phyloP scores from a whole-genome alignment of 176 grass and related monocot species.

The Musa troglodytarum region DNA sequence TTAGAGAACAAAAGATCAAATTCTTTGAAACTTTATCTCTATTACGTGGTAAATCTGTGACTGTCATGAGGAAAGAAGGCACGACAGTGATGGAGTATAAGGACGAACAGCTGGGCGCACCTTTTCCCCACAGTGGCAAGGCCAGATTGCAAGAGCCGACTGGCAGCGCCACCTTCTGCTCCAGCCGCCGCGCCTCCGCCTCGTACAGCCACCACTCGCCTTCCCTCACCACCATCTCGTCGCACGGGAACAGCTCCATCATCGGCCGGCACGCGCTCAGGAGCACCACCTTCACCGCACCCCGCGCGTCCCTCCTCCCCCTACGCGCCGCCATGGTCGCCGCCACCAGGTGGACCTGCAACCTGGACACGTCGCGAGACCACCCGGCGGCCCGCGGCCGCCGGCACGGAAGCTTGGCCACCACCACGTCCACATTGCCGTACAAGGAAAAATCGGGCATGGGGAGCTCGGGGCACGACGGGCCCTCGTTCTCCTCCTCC shows the following conservation, averaged over 20 bases:
- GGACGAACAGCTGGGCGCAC: slow-evolving; percentile 11
- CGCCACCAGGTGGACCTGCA: slow-evolving; percentile 72
- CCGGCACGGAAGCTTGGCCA: slow-evolving; percentile 63
- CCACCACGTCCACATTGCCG: slow-evolving; percentile 50
- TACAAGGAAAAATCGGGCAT: slow-evolving; percentile 14
- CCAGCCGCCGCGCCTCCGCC: slow-evolving; percentile 35
- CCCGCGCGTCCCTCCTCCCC: slow-evolving; percentile 24
- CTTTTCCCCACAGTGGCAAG: slow-evolving; percentile 58
- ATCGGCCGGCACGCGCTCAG: slow-evolving; percentile 67
- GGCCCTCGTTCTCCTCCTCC: slow-evolving; percentile 37
- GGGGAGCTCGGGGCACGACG: slow-evolving; percentile 12
- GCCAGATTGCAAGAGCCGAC: slow-evolving; percentile 59
- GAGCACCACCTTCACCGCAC: slow-evolving; percentile 44
- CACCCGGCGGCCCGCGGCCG: slow-evolving; percentile 20
- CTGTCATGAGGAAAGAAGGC: too few species aligned
- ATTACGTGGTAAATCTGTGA: too few species aligned
- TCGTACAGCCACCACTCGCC: slow-evolving; percentile 71
- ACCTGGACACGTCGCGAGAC: slow-evolving; percentile 76
- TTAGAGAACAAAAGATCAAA: too few species aligned
- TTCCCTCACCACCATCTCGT: slow-evolving; percentile 46
- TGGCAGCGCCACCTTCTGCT: slow-evolving; percentile 69
- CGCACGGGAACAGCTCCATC: slow-evolving; percentile 91
- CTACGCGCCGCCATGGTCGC: slow-evolving; percentile 37
- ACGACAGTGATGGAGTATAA: background rate
- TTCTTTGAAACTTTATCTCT: too few species aligned